Evolutionary conservation across 345 rosid genomes (phyloP), one percentile per base, ranked within the genome.

Genomic region (Pugionium cornutum): DNA sequence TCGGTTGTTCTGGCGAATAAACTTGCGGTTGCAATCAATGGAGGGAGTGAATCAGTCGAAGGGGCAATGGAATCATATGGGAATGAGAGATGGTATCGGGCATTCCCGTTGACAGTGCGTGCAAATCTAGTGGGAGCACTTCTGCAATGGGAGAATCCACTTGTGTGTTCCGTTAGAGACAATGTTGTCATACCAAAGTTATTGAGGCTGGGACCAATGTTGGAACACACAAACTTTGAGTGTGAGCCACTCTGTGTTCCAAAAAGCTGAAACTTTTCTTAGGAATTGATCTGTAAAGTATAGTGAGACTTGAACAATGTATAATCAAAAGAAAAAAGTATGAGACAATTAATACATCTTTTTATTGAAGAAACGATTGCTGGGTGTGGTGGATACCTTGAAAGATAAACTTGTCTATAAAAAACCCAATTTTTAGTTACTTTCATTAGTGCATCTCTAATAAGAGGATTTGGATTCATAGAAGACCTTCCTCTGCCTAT

Each of bases 121-220:
- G 92, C 91, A 29, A 84, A 90, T 58, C 53, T 90, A 28, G 96
- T 88, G 2, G 99, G 96, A 31, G 83, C 88, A 0, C 78, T 92
- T 59, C 63, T 92, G 76, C 98, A 92, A 73, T 89, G 96, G 96
- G 96, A 85, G 29, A 84, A 88, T 53, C 94, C 92, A 1, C 64
- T 83, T 26, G 92, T 81, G 35, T 88, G 99, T 66, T 77, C 82
- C 46, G 78, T 76, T 1, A 77, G 96, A 67, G 78, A 88, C 81
- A 83, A 80, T 9, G 34, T 88, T 54, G 10, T 87, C 60, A 73
- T 92, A 67, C 91, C 94, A 11, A 86, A 89, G 80, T 64, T 88
- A 18, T 70, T 83, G 39, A 86, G 80, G 74, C 80, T 88, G 0
- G 96, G 97, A 49, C 82, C 95, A 26, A 39, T 88, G 57, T 74